phyloP scores from a whole-genome alignment of 306 rosid species.

The Rosa lucieae region DNA sequence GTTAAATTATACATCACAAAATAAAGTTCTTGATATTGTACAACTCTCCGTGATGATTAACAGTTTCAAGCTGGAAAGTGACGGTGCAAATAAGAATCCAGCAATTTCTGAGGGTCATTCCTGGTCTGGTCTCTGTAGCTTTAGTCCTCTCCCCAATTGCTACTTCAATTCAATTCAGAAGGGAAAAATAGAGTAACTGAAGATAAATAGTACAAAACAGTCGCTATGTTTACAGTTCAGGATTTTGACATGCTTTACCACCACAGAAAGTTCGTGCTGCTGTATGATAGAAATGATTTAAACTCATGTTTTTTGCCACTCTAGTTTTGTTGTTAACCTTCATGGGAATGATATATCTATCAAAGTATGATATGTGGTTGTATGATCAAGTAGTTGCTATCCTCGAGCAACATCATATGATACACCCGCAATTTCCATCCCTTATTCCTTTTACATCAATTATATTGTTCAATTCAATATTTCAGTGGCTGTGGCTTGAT shows the following conservation, averaged over 20 bases:
- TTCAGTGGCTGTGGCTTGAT: too few relatives aligned
- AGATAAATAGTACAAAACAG: neutral
- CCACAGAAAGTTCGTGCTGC: neutral
- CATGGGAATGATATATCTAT: too few relatives aligned
- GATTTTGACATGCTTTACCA: neutral
- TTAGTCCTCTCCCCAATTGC: neutral
- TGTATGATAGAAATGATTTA: too few relatives aligned
- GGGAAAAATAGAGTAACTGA: neutral
- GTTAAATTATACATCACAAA: neutral
- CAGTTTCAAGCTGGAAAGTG: neutral
- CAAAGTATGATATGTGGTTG: too few relatives aligned
- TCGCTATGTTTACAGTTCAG: neutral
- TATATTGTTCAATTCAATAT: too few relatives aligned
- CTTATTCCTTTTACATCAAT: too few relatives aligned
- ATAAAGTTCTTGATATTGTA: neutral
- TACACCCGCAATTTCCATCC: too few relatives aligned
- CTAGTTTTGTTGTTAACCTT: too few relatives aligned
- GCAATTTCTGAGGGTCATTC: neutral
- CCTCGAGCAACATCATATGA: too few relatives aligned
- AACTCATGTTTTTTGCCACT: too few relatives aligned
- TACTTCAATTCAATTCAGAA: neutral
- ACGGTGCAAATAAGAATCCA: neutral
- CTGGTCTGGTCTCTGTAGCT: neutral
- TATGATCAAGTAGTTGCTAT: too few relatives aligned
- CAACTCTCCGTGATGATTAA: neutral